Evolutionary conservation across 2,329 filamentous ascomycete species (phyloP), one percentile per base, ranked within the genome.

Genomic region (Fusarium mundagurra): DNA sequence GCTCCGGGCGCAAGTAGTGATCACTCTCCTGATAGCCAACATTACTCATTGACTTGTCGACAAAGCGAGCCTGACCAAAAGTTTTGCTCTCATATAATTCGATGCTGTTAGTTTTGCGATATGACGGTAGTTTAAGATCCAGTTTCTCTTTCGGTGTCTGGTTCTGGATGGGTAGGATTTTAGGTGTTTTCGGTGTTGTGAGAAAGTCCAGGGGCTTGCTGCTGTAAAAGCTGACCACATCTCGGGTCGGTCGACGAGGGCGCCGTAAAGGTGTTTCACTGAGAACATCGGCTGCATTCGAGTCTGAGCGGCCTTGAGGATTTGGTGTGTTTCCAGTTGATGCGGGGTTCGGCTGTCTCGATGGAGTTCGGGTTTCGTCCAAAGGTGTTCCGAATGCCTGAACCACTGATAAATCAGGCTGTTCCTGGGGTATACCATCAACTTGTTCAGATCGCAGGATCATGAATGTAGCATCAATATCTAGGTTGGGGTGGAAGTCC

Each of bases 11-110:
- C 60, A 93, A 87, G 80, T 95, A 98, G 67, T 95, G 88, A 83
- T 98, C 96, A 77, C 93, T 98, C 84, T 98, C 95, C 83, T 98
- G 96, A 80, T 98, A 98, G 59, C 96, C 96, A 53, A 98, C 93
- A 78, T 94, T 96, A 76, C 95, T 95, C 95, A 98, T 98, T 4
- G 94, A 93, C 80, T 96, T 95, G 83, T 98, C 96, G 53, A 98
- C 95, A 82, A 98, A 98, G 78, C 96, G 93, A 68, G 94, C 92
- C 80, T 96, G 93, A 47, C 94, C 94, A 72, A 93, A 91, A 4
- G 92, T 92, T 82, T 96, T 95, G 81, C 95, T 93, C 82, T 98
- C 96, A 73, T 94, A 95, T 33, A 92, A 85, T 64, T 91, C 87
- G 75, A 96, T 93, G n/a, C 93, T 92, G 77, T 94, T 92, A n/a